Evolutionary conservation across 768 basidiomycete species (phyloP), one percentile per base, ranked within the genome.

Genomic region (Gymnopilus junonius): DNA sequence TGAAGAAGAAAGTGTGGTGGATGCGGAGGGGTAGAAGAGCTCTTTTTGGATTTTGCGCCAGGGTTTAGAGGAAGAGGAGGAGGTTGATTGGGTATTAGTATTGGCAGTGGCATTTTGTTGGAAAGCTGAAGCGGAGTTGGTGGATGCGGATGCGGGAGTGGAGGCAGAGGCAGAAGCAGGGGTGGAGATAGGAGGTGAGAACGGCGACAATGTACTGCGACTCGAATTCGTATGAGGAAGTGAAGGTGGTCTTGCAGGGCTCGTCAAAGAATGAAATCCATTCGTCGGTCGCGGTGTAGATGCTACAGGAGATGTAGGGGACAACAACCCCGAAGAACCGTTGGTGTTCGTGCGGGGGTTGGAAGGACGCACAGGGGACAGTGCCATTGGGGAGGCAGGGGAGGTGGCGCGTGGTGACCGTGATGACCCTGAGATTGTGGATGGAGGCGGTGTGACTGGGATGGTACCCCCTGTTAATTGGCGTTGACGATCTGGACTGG

Each of bases 21-120:
- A 66, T n/a, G 90, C 89, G 54, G 85, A 87, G 20, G 90, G 91
- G 72, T 89, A 90, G 74, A 88, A 89, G 3, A 84, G 76, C 25
- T 84, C 77, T 69, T 69, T 10, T 61, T 65, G 42, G 53, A 37
- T 43, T 40, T 32, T 55, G 32, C 42, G 25, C 25, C 39, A 58
- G 65, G 37, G 60, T 60, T 14, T 21, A 43, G 29, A 23, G 27
- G 62, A 55, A 0, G 62, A 40, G 2, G 63, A 34, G 54, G 12
- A 58, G 35, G 27, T 35, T 40, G n/a, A 1, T 43, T n/a, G 50
- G n/a, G 37, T 14, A 21, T 37, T 27, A 32, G 20, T n/a, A 14
- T 21, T 8, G 35, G 32, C 46, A 11, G 21, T 12, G 37, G 60
- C 25, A 32, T 12, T 35, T 39, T 25, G 17, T 31, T 51, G 20